Base-by-base conservation (phyloP, 1,284 basidiomycete species). In the Quambalaria eucalypti region DNA sequence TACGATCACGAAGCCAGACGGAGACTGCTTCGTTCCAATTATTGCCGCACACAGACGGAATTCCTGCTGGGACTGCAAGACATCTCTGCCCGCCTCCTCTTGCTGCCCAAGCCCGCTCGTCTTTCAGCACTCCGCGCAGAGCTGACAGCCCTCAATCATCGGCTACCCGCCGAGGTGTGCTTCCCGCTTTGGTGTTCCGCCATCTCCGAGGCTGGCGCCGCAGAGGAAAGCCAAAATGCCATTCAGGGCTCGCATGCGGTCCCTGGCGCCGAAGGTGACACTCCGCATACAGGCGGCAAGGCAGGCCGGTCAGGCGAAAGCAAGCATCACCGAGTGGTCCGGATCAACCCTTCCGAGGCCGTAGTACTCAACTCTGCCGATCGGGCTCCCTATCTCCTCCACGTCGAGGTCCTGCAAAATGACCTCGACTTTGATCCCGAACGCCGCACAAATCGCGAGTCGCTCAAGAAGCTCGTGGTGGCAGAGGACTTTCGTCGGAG, bases 301-400 rank as follows among this genome's bases (percentile, higher is more conserved):
- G n/a, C n/a, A n/a, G n/a, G 42, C 25, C 42, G 42, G 16, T 26
- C 4, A 21, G 25, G 42, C 21, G 42, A 19, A 46, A 14, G n/a
- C 21, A 46, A 66, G 67, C 93, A 99, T 74, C 92, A 97, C 73
- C 85, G 90, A 36, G 90, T 99, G 52, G 90, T 98, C 40, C 85
- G 95, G 65, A 95, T 99, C 76, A 92, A 92, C 16, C 93, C 95
- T 2, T 90, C 91, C 23, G 95, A 99, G 79, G 89, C 90, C 42
- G 95, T 98, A 31, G 95, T 98, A 4, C 83, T 99, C 47, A 99
- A 99, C 75, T 98, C 93, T 33, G 95, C 95, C 2, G 92, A 98
- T 76, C 83, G 88, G 48, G 92, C 90, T 1, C 95, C 95, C 1
- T 99, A 89, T 73, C 81, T 99, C 30, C 81, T 99, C 14, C 83